These are phyloP conservation scores for Cyberlindnera veronae DNA, from an alignment of 805 yeast genomes.

Conservation along the genomic window DNA sequence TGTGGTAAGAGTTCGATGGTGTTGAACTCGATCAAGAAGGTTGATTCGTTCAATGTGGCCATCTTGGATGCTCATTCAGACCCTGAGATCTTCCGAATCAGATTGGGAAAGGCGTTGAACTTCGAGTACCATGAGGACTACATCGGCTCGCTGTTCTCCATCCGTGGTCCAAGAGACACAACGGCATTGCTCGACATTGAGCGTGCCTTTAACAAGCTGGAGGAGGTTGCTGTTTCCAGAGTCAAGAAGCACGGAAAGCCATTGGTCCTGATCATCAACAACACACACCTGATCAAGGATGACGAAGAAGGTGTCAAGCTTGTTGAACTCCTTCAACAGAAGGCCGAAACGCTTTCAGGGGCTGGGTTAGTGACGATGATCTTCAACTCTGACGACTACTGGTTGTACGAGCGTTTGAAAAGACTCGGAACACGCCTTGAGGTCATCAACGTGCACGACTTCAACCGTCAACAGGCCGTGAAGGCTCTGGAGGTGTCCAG, in stretches of 20 bases:
- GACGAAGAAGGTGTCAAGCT: slow-evolving; percentile 70
- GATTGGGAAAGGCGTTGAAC: slow-evolving; percentile 72
- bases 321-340: slow-evolving; percentile 75
- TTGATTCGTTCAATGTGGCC: slow-evolving; percentile 60
- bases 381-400: slow-evolving; percentile 80
- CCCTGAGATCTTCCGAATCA: slow-evolving; percentile 73
- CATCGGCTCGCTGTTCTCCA: slow-evolving; percentile 75
- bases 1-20: slow-evolving; percentile 81
- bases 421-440: slow-evolving; percentile 71
- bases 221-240: slow-evolving; percentile 60
- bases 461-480: slow-evolving; percentile 51
- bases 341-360: slow-evolving; percentile 75
- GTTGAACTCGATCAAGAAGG: slow-evolving; percentile 63
- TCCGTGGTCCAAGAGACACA: slow-evolving; percentile 81
- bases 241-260: slow-evolving; percentile 46
- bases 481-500: slow-evolving; percentile 53
- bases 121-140: slow-evolving; percentile 78
- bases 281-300: slow-evolving; percentile 69
- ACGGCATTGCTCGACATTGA: slow-evolving; percentile 80
- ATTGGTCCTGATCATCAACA: slow-evolving; percentile 65
- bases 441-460: slow-evolving; percentile 63
- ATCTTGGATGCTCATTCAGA: slow-evolving; percentile 82
- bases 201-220: slow-evolving; percentile 73
- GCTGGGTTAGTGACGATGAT: slow-evolving; percentile 49
- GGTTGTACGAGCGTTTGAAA: slow-evolving; percentile 78